A percentile compares a stretch with the other conserved stretches of the same genome.
Conservation (phyloP, 1,284 basidiomycete genomes). For the Termitomyces sp. region DNA sequence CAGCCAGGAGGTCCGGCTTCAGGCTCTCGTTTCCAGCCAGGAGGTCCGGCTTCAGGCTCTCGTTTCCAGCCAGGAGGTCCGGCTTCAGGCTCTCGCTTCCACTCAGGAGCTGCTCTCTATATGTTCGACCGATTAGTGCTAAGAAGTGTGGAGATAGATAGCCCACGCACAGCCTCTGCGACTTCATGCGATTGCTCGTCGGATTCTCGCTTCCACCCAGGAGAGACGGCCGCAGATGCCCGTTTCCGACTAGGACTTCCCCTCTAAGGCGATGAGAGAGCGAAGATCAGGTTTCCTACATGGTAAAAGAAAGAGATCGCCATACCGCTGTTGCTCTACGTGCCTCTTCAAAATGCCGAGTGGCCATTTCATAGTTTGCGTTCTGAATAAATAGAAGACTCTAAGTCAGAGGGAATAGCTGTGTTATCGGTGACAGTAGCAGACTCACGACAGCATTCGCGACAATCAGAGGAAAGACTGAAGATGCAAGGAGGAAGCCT, state of each 20-base stretch:
- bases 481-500: constrained; percentile 18
- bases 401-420: background rate
- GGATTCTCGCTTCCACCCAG: constrained; percentile 15
- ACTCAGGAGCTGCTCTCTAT: background rate
- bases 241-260: constrained; percentile 1
- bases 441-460: constrained; percentile 21
- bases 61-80: constrained; percentile 17
- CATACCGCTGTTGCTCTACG: constrained; percentile 1
- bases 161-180: background rate
- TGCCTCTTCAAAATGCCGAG: constrained; percentile 13
- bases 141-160: background rate
- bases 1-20: background rate
- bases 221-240: constrained; percentile 6
- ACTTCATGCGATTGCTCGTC: constrained; percentile 8
- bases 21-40: constrained; percentile 8
- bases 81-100: constrained; percentile 4
- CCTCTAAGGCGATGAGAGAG: background rate
- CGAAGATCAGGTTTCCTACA: background rate
- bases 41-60: constrained; percentile 1
- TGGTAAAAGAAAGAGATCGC: background rate
- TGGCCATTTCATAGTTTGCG: constrained; percentile 15
- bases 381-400: constrained; percentile 6
- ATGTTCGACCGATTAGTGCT: background rate
- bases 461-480: constrained; percentile 16
- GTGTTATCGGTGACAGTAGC: background rate